These are phyloP conservation scores for Sarocladium strictum DNA, from an alignment of 2,329 filamentous ascomycete genomes.

Conservation along the genomic window DNA sequence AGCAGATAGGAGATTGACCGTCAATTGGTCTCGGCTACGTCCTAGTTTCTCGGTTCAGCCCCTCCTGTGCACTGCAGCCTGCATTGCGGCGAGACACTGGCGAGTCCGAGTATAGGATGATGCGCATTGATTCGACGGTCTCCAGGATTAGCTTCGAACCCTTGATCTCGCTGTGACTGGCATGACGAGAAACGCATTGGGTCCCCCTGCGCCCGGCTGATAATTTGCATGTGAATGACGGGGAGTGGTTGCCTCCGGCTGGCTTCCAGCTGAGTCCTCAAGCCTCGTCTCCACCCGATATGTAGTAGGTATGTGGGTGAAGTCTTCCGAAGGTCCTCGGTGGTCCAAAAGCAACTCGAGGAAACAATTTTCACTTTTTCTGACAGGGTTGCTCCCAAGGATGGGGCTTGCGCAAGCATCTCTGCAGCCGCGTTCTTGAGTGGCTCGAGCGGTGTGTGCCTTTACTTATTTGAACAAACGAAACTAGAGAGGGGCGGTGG, in stretches of 20 bases:
- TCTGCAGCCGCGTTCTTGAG: no score
- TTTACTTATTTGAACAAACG: no score
- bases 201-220: not conserved
- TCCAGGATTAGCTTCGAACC: not conserved
- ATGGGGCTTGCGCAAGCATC: no score
- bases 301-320: no score
- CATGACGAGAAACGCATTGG: not conserved
- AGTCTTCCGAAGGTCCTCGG: no score
- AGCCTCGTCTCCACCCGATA: not conserved
- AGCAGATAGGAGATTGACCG: no score
- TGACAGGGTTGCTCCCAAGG: no score
- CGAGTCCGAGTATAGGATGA: not conserved
- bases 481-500: no score
- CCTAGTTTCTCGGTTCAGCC: not conserved
- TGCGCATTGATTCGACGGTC: not conserved
- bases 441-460: no score
- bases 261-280: not conserved
- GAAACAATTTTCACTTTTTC: no score
- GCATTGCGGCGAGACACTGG: not conserved
- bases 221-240: not conserved
- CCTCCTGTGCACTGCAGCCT: not conserved
- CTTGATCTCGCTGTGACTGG: not conserved
- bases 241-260: not conserved
- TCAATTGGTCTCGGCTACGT: not conserved
- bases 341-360: no score